A percentile compares a stretch with the other conserved stretches of the same genome.
phyloP scores from a whole-genome alignment of 352 stramenopile genomes.

The Phytopythium vexans region DNA sequence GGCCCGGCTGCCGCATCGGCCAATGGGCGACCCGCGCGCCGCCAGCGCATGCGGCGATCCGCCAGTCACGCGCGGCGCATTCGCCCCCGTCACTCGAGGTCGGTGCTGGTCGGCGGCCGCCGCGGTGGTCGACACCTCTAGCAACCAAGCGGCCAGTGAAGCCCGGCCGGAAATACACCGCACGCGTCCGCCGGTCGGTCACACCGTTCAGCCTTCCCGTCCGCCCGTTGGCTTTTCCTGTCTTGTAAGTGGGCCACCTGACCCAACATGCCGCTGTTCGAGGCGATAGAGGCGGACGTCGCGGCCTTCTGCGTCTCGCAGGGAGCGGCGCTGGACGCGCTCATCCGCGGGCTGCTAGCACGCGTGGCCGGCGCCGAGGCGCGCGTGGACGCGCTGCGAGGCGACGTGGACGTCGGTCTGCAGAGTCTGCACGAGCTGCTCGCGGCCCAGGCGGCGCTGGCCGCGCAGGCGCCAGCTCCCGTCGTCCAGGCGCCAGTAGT shows the following conservation, averaged over 20 bases:
- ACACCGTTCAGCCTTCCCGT: too few species aligned
- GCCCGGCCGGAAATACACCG: too few species aligned
- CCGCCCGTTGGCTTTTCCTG: too few species aligned
- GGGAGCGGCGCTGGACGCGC: slow-evolving; percentile 56
- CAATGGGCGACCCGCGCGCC: too few species aligned
- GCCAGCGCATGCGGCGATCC: too few species aligned
- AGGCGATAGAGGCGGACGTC: slow-evolving; percentile 56
- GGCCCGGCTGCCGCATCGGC: too few species aligned
- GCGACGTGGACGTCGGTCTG: slow-evolving; percentile 23
- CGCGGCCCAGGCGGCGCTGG: slow-evolving; percentile 11
- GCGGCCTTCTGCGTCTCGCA: slow-evolving; percentile 70
- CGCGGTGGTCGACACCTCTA: too few species aligned
- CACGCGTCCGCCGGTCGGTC: slow-evolving; percentile 4
- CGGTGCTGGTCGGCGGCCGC: too few species aligned
- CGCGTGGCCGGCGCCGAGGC: slow-evolving; percentile 41
- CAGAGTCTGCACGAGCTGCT: slow-evolving; percentile 30
- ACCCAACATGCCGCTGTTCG: slow-evolving; percentile 58
- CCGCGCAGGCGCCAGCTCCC: slow-evolving; percentile 7
- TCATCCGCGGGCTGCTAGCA: slow-evolving; percentile 57
- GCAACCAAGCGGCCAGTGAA: too few species aligned
- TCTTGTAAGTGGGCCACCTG: too few species aligned
- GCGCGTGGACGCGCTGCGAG: slow-evolving; percentile 31
- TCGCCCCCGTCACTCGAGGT: too few species aligned
- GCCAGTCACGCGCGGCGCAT: too few species aligned
- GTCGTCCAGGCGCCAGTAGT: slow-evolving; percentile 14